A percentile compares a stretch with the other conserved stretches of the same genome.
phyloP scores from a whole-genome alignment of 495 filamentous ascomycete genomes.

The Gamarada debralockiae region DNA sequence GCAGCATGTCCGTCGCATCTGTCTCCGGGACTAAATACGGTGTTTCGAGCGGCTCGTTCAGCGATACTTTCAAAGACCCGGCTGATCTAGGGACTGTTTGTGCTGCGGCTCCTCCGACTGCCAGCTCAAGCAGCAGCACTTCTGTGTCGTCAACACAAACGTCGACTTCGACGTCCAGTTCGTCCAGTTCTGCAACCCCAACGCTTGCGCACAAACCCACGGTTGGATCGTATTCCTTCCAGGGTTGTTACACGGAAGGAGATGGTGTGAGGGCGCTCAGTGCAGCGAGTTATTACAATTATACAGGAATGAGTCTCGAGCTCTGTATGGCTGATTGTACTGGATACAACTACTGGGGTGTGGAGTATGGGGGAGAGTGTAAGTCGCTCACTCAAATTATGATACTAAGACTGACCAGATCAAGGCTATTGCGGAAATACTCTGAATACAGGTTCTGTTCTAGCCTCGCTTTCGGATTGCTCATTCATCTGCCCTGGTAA shows the following conservation, averaged over 20 bases:
- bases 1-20: slow-evolving; percentile 33
- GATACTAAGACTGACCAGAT: slow-evolving; percentile 14
- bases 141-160: slow-evolving; percentile 18
- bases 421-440: slow-evolving; percentile 49
- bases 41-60: slow-evolving; percentile 17
- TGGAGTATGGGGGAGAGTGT: slow-evolving; percentile 52
- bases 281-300: slow-evolving; percentile 28
- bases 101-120: not conserved
- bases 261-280: slow-evolving; percentile 25
- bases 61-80: slow-evolving; percentile 22
- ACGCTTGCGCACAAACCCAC: slow-evolving; percentile 15
- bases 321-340: slow-evolving; percentile 36
- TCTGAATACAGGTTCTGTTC: slow-evolving; percentile 34
- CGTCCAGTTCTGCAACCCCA: slow-evolving; percentile 17
- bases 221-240: slow-evolving; percentile 39
- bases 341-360: slow-evolving; percentile 42
- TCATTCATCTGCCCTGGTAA: slow-evolving; percentile 46
- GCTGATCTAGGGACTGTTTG: slow-evolving; percentile 11
- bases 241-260: slow-evolving; percentile 46
- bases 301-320: slow-evolving; percentile 47
- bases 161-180: slow-evolving; percentile 17
- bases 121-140: slow-evolving; percentile 15
- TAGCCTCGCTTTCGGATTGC: slow-evolving; percentile 40
- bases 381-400: slow-evolving; percentile 6
- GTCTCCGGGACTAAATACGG: slow-evolving; percentile 15